A percentile compares a stretch with the other conserved stretches of the same genome.
Evolutionary conservation across 345 rosid genomes (phyloP).

Genomic region (Brassica incana): DNA sequence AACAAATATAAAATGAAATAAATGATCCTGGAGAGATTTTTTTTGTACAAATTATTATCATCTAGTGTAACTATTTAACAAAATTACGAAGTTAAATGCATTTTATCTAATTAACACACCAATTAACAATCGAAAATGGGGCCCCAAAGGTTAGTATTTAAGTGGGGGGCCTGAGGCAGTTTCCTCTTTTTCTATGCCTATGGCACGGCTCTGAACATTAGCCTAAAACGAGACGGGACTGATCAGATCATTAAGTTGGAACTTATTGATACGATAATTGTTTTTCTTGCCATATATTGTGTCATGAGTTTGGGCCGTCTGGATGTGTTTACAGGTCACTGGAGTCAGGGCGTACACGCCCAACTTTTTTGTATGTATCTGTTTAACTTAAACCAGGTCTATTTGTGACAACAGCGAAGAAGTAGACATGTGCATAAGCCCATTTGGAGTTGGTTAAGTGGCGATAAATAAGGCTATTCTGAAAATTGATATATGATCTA

Average conservation of each 20-base stretch:
- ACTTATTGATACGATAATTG: not conserved
- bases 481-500: not conserved
- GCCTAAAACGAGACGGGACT: not conserved
- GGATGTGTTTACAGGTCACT: not conserved
- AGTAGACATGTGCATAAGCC: not conserved
- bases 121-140: too few relatives aligned
- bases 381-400: not conserved
- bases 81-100: too few relatives aligned
- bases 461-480: not conserved
- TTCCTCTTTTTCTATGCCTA: too few relatives aligned
- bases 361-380: not conserved
- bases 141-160: too few relatives aligned
- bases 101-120: too few relatives aligned
- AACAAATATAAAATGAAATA: too few relatives aligned
- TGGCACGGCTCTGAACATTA: not conserved
- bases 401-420: not conserved
- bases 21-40: too few relatives aligned
- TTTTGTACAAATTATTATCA: too few relatives aligned
- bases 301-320: not conserved
- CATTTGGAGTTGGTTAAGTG: constrained; percentile 14
- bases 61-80: too few relatives aligned
- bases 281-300: not conserved
- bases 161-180: too few relatives aligned
- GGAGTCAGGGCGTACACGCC: not conserved
- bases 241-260: not conserved